Conservation (phyloP, 352 stramenopile species). For the Phytopythium cucurbitacearum region DNA sequence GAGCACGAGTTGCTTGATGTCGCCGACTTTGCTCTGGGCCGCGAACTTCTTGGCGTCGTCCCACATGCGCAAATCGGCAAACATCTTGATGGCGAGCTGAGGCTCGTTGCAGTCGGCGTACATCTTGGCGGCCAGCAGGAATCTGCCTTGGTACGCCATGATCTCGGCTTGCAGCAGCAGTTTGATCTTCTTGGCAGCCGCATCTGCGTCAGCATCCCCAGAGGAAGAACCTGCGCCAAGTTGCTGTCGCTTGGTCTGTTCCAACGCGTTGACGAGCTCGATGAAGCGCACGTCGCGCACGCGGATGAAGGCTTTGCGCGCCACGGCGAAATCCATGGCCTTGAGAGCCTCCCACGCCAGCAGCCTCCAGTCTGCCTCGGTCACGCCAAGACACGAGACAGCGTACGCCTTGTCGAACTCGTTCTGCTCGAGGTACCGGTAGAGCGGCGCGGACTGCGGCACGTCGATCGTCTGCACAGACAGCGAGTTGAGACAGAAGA, state of each 20-base stretch:
- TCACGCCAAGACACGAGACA: slow-evolving; percentile 93
- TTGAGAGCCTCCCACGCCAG: slow-evolving; percentile 87
- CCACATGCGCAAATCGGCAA: slow-evolving; percentile 91
- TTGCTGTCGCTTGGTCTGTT: slow-evolving; percentile 71
- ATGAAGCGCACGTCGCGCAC: slow-evolving; percentile 91
- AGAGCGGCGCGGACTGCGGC: slow-evolving; percentile 83
- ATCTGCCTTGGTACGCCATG: slow-evolving; percentile 90
- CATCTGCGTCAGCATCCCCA: slow-evolving; percentile 20
- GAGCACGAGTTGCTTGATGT: slow-evolving; percentile 86
- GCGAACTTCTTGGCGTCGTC: slow-evolving; percentile 93
- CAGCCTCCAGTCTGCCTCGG: slow-evolving; percentile 86
- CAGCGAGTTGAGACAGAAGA: slow-evolving; percentile 89
- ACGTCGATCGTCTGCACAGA: slow-evolving; percentile 90
- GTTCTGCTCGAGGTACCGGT: slow-evolving; percentile 88
- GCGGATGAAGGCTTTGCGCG: slow-evolving; percentile 86
- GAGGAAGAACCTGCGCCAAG: slow-evolving; percentile 20
- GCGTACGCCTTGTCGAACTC: slow-evolving; percentile 87
- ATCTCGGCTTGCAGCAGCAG: slow-evolving; percentile 87
- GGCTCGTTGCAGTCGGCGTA: slow-evolving; percentile 76
- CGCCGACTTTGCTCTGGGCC: slow-evolving; percentile 63
- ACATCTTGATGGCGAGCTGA: slow-evolving; percentile 92
- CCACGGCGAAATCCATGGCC: slow-evolving; percentile 75
- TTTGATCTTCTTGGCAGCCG: slow-evolving; percentile 44
- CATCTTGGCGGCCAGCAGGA: slow-evolving; percentile 88
- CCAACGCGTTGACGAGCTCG: slow-evolving; percentile 85